Base-by-base conservation (phyloP, 495 filamentous ascomycete genomes). In the Xylaria flabelliformis region DNA sequence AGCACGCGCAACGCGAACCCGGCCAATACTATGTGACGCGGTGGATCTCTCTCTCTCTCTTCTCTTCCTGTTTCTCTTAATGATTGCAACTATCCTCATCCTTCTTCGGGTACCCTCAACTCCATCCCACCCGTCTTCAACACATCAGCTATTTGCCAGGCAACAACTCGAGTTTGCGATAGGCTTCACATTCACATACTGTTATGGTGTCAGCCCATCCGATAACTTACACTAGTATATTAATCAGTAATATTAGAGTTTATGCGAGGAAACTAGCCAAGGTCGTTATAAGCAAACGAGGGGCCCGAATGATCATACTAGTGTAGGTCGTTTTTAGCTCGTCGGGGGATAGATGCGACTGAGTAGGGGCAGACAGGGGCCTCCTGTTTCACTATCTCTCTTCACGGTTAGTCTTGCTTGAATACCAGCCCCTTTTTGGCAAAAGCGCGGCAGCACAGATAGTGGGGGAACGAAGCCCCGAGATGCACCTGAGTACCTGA, bases 371-470 rank as follows among this genome's bases (percentile, higher is more conserved):
- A 17, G 26, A 8, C 46, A 71, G 59, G 69, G 46, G 34, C n/a
- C 44, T 24, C 56, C 15, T 48, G 69, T 71, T 71, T 71, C 69
- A 71, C 56, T 61, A 64, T 71, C 58, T 55, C 58, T 55, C 32
- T 21, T 56, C 48, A 7, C 42, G 48, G 69, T 71, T 71, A 71
- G 69, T 44, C 46, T 29, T 1, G 24, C 15, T 29, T 46, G 42
- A 41, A 62, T 9, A 32, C 34, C 41, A 69, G 36, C 29, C 53
- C 46, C 34, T 29, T 42, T 63, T 39, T 51, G 58, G 68, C 58
- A 41, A 39, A 24, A 53, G 36, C 24, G 50, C 24, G n/a, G 66
- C 66, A 58, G 50, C 39, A 53, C 34, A 68, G 50, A 67, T 12
- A 55, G 48, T 67, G 46, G 46, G 46, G 41, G 65, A 48, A 46